Base-by-base conservation (phyloP, 2,329 filamentous ascomycete genomes). In the Cordyceps fumosorosea region DNA sequence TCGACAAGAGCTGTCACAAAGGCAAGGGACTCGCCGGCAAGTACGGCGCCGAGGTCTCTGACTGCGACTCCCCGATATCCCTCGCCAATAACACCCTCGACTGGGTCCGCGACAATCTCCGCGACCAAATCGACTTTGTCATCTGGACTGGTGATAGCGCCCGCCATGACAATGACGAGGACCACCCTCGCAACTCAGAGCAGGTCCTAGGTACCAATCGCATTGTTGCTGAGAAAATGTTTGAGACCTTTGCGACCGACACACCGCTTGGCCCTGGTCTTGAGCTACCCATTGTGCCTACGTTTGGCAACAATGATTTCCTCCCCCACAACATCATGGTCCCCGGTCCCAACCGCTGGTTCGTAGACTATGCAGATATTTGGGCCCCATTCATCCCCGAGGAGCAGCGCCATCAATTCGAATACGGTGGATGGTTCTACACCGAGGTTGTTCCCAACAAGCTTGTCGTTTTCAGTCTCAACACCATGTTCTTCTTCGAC, bases 281-380 rank as follows among this genome's bases (percentile, higher is more conserved):
- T 63, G 75, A 81, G 14, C 83, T 98, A 4, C 93, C 95, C 4
- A 85, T 98, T 34, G 81, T 99, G 22, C 93, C 95, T 0, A 97
- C 88, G 0, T 88, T 97, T 67, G 95, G 95, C 64, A 99, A 99
- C 78, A 99, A 99, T 75, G 95, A 99, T 71, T 93, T 99, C 63
- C 85, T 97, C 64, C 95, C 95, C 1, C 95, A 99, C 77, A 99
- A 99, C 70, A 96, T 98, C 71, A 87, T 99, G 73, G 80, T 86
- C 48, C 81, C 85, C 1, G 95, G 93, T 0, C 95, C 95, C 18
- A 97, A 97, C 70, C 83, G 84, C 65, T 96, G 93, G 88, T 89
- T 96, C 0, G 84, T 84, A 63, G 81, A 82, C 53, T 97, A 95
- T 68, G 79, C 85, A 29, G 81, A 89, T 24, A 85, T 98, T 24